phyloP scores from a whole-genome alignment of 139 green algal species.

The Chlamydomonas incerta region DNA sequence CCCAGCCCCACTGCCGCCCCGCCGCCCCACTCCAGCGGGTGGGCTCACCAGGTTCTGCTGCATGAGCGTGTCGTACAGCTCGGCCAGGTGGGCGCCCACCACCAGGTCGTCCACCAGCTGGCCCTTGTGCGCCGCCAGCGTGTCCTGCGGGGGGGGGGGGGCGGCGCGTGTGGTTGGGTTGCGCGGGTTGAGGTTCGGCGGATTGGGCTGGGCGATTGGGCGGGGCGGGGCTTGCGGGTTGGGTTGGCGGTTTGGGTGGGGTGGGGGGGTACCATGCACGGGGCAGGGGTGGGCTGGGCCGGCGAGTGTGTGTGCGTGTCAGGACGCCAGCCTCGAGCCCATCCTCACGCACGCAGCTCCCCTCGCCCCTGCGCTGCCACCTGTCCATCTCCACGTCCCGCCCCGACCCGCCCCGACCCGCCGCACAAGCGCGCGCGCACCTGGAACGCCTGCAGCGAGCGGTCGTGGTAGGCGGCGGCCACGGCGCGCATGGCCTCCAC shows the following conservation, averaged over 20 bases:
- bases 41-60: slow-evolving; percentile 71
- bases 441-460: slow-evolving; percentile 89
- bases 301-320: too few relatives aligned
- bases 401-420: background rate
- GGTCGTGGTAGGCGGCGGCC: slow-evolving; percentile 87
- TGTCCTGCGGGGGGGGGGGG: slow-evolving; percentile 48
- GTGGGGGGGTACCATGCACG: background rate
- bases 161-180: too few relatives aligned
- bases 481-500: slow-evolving; percentile 95
- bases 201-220: background rate
- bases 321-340: too few relatives aligned
- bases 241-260: background rate
- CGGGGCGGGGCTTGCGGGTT: background rate
- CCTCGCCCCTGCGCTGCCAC: background rate
- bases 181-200: too few relatives aligned
- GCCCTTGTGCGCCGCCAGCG: slow-evolving; percentile 75
- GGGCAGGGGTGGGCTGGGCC: too few relatives aligned
- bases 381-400: too few relatives aligned
- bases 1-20: background rate
- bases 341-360: too few relatives aligned
- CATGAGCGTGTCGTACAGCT: slow-evolving; percentile 79
- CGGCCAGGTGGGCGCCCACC: slow-evolving; percentile 87
- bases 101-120: slow-evolving; percentile 91
- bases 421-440: background rate
- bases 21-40: background rate